These are phyloP conservation scores for Trichoderma gamsii DNA, from an alignment of 495 filamentous ascomycete species.

Conservation along the genomic window DNA sequence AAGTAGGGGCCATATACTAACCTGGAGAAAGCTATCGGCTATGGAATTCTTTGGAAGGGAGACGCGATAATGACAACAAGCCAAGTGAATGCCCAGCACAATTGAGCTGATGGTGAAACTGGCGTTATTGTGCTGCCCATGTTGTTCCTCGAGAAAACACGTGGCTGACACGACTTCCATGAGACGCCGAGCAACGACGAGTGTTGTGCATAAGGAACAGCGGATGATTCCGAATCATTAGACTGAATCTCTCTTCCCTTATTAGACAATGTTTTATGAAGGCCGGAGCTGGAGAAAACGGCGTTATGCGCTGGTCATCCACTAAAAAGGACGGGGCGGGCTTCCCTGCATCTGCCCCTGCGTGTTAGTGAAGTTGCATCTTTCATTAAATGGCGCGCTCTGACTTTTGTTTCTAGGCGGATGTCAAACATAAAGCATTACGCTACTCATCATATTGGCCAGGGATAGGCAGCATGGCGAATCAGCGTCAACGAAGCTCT, in stretches of 20 bases:
- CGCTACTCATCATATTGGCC: not conserved
- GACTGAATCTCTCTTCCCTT: not conserved
- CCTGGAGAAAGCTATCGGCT: not conserved
- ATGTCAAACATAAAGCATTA: constrained; percentile 4
- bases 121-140: not conserved
- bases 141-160: not conserved
- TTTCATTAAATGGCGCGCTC: not conserved
- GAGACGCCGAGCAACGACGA: not conserved
- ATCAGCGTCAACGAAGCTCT: not conserved
- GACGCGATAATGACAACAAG: not conserved
- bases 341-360: not conserved
- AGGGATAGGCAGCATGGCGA: not conserved
- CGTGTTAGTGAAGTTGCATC: not conserved
- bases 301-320: not conserved
- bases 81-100: not conserved
- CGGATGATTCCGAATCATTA: not conserved
- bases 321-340: not conserved
- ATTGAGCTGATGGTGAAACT: not conserved
- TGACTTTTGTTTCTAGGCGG: not conserved
- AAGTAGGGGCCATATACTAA: not conserved
- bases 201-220: not conserved
- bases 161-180: not conserved
- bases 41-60: not conserved
- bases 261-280: not conserved
- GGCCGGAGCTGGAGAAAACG: not conserved